Evolutionary conservation across 1,284 basidiomycete species (phyloP), one percentile per base, ranked within the genome.

Genomic region (Termitomyces sp.): DNA sequence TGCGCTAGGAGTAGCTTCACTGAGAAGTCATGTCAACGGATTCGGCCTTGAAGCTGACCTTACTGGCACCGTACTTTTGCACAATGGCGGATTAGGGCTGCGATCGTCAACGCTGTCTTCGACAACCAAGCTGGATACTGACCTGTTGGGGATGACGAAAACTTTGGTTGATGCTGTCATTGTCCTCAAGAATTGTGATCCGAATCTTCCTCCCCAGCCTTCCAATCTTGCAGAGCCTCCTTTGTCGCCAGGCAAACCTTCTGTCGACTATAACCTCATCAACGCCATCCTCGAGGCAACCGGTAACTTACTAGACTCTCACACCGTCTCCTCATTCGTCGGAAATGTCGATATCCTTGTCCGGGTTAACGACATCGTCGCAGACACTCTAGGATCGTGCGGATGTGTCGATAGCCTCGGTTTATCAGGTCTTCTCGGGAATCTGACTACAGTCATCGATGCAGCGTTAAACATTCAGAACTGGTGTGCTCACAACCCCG

Each of bases 401-500:
- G 50, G 31, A 35, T 62, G 61, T 45, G 42, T 54, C 24, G 49
- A 52, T 8, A 39, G 16, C 16, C 49, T 60, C 14, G 55, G 51
- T 11, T 33, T 62, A 6, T 44, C 41, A n/a, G 47, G 30, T 3
- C 33, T 62, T 5, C 35, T 52, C 5, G 39, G 44, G 10, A 16
- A 46, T 21, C 42, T 60, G 40, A 44, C 53, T 3, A 46, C 51
- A 4, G 54, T 62, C 9, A 38, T 55, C 11, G 33, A 44, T 3
- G 45, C 46, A n/a, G 38, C 54, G n/a, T 14, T 60, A n/a, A 52
- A 14, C 7, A 34, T 60, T 19, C 50, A 57, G 41, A 45, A 46
- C 16, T 61, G 56, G 54, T 57, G 55, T 49, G 41, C 18, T 19
- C 51, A 54, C 19, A 58, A 64, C 42, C 49, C 57, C 10, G 42